Conservation (phyloP, 306 rosid genomes). For the Prunus persica region DNA sequence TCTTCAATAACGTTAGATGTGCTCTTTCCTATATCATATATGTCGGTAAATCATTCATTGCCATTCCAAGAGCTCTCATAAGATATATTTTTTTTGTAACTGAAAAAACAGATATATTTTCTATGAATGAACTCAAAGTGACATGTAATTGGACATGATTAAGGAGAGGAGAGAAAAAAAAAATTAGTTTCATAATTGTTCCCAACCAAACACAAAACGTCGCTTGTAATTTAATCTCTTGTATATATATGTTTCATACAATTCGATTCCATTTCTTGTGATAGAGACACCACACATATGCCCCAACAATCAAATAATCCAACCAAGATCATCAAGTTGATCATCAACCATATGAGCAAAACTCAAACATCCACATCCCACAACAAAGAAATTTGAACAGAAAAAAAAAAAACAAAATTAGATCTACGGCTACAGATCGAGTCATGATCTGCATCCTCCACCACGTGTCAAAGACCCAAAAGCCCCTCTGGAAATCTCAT, state of each 20-base stretch:
- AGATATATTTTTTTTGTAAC: not conserved
- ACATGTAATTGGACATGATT: not conserved
- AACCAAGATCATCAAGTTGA: conserved; percentile 7
- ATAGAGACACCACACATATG: not conserved
- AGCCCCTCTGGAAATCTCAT: conserved; percentile 39
- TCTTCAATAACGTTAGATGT: not conserved
- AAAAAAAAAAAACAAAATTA: not conserved
- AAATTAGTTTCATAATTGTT: not conserved
- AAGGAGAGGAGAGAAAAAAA: not conserved
- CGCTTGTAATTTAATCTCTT: not conserved
- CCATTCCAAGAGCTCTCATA: not conserved
- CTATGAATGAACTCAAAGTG: not conserved
- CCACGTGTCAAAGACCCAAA: conserved; percentile 65
- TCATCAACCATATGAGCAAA: not conserved
- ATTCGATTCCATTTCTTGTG: not conserved
- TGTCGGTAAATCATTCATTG: not conserved
- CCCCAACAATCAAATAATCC: conserved; percentile 9
- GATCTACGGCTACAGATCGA: conserved; percentile 5
- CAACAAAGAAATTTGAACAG: not conserved
- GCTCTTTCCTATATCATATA: not conserved
- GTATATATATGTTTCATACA: not conserved
- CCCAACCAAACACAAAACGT: conserved; percentile 1
- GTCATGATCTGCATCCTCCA: conserved; percentile 29
- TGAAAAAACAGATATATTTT: not conserved
- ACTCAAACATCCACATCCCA: not conserved